These are phyloP conservation scores for Clitoria ternatea DNA, from an alignment of 306 rosid genomes.

Conservation along the genomic window DNA sequence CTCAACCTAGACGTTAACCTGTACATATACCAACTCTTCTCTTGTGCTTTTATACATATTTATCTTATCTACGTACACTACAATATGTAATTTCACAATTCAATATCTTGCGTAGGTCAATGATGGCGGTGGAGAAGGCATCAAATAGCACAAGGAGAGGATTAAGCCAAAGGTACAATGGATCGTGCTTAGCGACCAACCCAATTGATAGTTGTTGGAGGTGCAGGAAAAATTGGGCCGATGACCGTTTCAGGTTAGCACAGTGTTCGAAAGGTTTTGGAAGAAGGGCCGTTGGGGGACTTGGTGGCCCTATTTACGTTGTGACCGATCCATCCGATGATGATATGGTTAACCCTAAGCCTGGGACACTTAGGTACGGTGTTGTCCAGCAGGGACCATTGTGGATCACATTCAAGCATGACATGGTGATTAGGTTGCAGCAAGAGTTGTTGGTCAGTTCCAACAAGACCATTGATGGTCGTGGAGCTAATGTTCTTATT, in stretches of 20 bases:
- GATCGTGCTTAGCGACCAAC: conserved; percentile 54
- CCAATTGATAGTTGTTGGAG: conserved; percentile 95
- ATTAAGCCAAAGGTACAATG: background rate
- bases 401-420: conserved; percentile 62
- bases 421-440: conserved; percentile 54
- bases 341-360: conserved; percentile 40
- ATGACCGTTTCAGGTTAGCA: conserved; percentile 46
- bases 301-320: conserved; percentile 34
- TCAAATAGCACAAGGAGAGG: conserved; percentile 49
- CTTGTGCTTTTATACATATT: too few species aligned
- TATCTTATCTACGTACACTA: too few species aligned
- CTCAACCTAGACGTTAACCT: conserved; percentile 40
- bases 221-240: conserved; percentile 56
- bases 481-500: conserved; percentile 60
- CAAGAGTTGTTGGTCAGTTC: conserved; percentile 57
- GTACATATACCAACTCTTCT: conserved; percentile 23
- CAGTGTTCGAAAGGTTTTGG: conserved; percentile 69
- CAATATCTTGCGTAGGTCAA: too few species aligned
- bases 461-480: conserved; percentile 87
- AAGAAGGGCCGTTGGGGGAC: conserved; percentile 57
- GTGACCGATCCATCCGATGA: conserved; percentile 62
- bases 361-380: conserved; percentile 63
- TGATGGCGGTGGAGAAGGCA: background rate
- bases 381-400: conserved; percentile 49
- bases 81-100: background rate